Evolutionary conservation across 2,329 filamentous ascomycete genomes (phyloP), one percentile per base, ranked within the genome.

Genomic region (Calycina marina): DNA sequence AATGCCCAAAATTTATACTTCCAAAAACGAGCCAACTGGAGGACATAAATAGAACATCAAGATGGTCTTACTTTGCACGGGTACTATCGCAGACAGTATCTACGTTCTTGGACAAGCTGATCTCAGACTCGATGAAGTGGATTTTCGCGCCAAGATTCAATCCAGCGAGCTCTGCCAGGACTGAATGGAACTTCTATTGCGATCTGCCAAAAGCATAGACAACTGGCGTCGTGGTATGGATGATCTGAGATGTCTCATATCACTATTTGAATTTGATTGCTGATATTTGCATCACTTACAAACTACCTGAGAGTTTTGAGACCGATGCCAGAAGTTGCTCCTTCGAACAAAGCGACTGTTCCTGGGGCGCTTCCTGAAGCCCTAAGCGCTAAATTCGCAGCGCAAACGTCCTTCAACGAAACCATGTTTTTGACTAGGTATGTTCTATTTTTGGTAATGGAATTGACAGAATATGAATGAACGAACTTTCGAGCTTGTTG

Each of bases 251-350:
- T 22, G n/a, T n/a, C 20, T 3, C 20, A 9, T 22, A 22, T 22
- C 20, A 22, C 8, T 22, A 22, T 22, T 22, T 22, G 20, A 22
- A 9, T n/a, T 22, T 22, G 20, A 22, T 9, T n/a, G n/a, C n/a
- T n/a, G 20, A 22, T n/a, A 8, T 22, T 22, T 2, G 60, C 48
- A 12, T 58, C 43, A 25, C 57, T 54, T 8, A 57, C 56, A 25
- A 70, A 62, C 14, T 57, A 48, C 31, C 59, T 62, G 11, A 69
- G 48, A 0, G 64, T 59, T 9, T 56, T 48, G 37, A 64, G 55
- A 5, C 67, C 67, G 26, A 72, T 68, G n/a, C 67, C 67, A 22
- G 58, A 59, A 4, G 67, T 72, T 16, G 60, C 67, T 18, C 67
- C 65, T 4, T 67, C 59, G 34, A 70, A 69, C 15, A 68, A 57